Conservation (phyloP, 2,329 filamentous ascomycete genomes). For the Monosporascus ibericus region DNA sequence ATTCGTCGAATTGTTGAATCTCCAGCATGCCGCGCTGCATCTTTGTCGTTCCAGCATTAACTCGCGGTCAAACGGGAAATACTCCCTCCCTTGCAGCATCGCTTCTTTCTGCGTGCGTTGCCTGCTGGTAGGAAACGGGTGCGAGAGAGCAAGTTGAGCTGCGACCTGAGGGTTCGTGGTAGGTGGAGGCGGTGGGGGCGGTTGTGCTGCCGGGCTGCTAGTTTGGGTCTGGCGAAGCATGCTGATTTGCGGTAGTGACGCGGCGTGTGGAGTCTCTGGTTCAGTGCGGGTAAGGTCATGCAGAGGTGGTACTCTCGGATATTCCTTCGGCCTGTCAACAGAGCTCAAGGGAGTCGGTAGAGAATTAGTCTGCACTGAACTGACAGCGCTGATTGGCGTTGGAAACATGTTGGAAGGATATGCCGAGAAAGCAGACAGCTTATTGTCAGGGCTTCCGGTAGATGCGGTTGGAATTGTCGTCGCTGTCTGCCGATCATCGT, state of each 20-base stretch:
- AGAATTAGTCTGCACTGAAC: constrained; percentile 17
- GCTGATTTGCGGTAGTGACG: constrained; percentile 51
- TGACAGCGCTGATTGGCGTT: constrained; percentile 55
- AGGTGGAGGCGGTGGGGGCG: constrained; percentile 24
- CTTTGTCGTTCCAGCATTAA: constrained; percentile 78
- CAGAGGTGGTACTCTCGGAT: constrained; percentile 54
- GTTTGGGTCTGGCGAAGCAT: constrained; percentile 45
- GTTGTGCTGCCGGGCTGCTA: constrained; percentile 38
- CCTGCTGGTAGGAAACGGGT: constrained; percentile 38
- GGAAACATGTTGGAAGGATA: constrained; percentile 52
- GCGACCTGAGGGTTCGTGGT: constrained; percentile 45
- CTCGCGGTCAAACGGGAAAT: constrained; percentile 71
- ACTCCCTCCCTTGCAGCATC: constrained; percentile 78
- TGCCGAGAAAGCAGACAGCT: constrained; percentile 50
- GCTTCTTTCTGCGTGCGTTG: constrained; percentile 73
- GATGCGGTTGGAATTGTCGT: constrained; percentile 55
- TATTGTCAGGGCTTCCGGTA: constrained; percentile 53
- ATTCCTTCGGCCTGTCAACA: constrained; percentile 43
- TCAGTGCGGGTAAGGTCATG: constrained; percentile 54
- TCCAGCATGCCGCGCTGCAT: constrained; percentile 74
- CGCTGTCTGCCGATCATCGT: constrained; percentile 54
- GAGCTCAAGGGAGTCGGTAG: constrained; percentile 24
- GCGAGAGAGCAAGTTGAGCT: constrained; percentile 54
- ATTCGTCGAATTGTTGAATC: constrained; percentile 80
- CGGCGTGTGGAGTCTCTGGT: constrained; percentile 47